Evolutionary conservation across 805 yeast species (phyloP).

Genomic region (Brettanomyces bruxellensis): DNA sequence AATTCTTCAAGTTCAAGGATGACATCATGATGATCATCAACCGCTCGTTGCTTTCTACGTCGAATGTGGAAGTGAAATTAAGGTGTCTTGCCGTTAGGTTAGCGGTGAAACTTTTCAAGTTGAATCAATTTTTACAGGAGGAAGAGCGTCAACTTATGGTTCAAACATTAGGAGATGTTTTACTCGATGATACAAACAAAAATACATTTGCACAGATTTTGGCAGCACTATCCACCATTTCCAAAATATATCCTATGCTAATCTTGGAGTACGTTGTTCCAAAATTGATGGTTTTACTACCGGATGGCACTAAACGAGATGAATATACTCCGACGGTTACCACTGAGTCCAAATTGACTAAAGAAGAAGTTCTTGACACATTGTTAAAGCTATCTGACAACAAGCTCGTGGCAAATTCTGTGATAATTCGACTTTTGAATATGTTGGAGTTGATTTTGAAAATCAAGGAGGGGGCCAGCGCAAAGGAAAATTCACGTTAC

Average conservation of each 20-base stretch:
- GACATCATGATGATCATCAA: constrained; percentile 58
- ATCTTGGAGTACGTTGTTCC: constrained; percentile 47
- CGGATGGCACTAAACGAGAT: constrained; percentile 20
- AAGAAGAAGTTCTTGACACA: constrained; percentile 27
- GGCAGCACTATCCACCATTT: constrained; percentile 42
- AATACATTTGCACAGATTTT: constrained; percentile 45
- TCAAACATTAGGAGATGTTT: constrained; percentile 55
- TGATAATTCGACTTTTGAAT: constrained; percentile 35
- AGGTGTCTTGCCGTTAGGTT: constrained; percentile 60
- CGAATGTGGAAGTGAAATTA: constrained; percentile 60
- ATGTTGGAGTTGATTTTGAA: constrained; percentile 11
- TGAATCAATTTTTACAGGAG: constrained; percentile 39
- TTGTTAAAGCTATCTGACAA: constrained; percentile 31
- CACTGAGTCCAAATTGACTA: constrained; percentile 7
- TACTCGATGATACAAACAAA: constrained; percentile 37
- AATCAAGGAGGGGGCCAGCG: not conserved
- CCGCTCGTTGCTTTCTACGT: constrained; percentile 58
- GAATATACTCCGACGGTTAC: not conserved
- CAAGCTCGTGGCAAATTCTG: constrained; percentile 34
- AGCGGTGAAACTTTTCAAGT: constrained; percentile 44
- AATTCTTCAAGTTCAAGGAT: constrained; percentile 47
- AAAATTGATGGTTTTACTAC: constrained; percentile 39
- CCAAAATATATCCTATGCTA: constrained; percentile 27
- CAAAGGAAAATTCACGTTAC: too few species aligned
- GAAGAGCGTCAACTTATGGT: constrained; percentile 52